Evolutionary conservation across 2,329 filamentous ascomycete genomes (phyloP), one percentile per base, ranked within the genome.

Genomic region (Aspergillus fumigatus): DNA sequence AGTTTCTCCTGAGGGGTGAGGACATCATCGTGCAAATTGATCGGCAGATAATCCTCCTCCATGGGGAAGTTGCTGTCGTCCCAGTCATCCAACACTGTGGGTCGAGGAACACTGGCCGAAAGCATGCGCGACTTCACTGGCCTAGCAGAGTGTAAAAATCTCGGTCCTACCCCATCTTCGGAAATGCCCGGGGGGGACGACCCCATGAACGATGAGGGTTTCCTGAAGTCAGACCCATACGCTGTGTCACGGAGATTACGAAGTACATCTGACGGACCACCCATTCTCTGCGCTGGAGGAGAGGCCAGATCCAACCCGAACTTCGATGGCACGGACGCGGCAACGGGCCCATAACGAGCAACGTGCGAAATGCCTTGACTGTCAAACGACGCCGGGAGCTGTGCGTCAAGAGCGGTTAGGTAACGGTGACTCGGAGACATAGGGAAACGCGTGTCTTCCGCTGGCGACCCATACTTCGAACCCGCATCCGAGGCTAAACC

Each of bases 341-440:
- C 92, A 74, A 95, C 92, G 0, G 92, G 91, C 0, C 90, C 94
- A 71, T 92, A 92, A 58, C 91, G 86, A 19, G 93, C 92, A 60
- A 91, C 92, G 71, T 93, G 90, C 10, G 92, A 97, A 53, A 97
- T 90, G 51, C 92, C 93, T 68, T 97, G 94, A 66, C 92, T 96
- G 74, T 97, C 94, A 72, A 97, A 97, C 0, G 93, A 97, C 8
- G 92, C 90, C 1, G 94, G 94, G 8, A 97, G 83, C 17, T 91
- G 92, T 2, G 92, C 94, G 76, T 97, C 93, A 60, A 97, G 83
- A 14, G 95, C 90, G n/a, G 90, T 94, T n/a, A 96, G 87, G 53
- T 85, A 84, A 64, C 80, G 82, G 52, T 81, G 81, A 52, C 85
- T 83, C 0, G 92, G 91, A 14, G 92, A 96, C 52, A 94, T 83